These are phyloP conservation scores for Pichia sp. DNA, from an alignment of 1,139 yeast genomes.

Conservation along the genomic window DNA sequence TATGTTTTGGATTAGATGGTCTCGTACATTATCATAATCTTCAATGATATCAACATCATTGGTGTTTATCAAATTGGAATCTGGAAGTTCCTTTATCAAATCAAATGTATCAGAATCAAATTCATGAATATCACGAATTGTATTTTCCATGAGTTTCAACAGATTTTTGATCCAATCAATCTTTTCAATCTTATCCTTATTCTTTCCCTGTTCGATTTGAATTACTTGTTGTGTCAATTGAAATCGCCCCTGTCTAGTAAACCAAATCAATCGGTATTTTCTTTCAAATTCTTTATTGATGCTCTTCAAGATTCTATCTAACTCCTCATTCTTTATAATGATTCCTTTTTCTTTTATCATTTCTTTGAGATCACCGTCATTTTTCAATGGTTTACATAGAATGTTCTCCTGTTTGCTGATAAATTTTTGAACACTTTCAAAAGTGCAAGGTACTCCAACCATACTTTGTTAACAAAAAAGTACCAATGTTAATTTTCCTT, in stretches of 20 bases:
- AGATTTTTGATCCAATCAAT: neutral
- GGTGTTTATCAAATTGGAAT: slow-evolving; percentile 14
- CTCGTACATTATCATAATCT: slow-evolving; percentile 13
- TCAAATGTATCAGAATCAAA: slow-evolving; percentile 8
- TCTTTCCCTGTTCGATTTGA: slow-evolving; percentile 15
- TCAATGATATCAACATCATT: slow-evolving; percentile 14
- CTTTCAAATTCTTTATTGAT: slow-evolving; percentile 14
- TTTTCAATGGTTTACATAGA: slow-evolving; percentile 13
- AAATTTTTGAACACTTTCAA: slow-evolving; percentile 18
- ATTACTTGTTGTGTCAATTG: slow-evolving; percentile 22
- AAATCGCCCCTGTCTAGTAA: slow-evolving; percentile 20
- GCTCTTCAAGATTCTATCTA: slow-evolving; percentile 11
- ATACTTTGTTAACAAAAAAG: too few relatives aligned
- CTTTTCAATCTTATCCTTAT: slow-evolving; percentile 4
- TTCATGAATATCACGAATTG: slow-evolving; percentile 12
- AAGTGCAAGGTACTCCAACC: slow-evolving; percentile 12
- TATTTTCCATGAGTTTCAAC: neutral
- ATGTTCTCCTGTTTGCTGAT: slow-evolving; percentile 17
- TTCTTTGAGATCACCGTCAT: slow-evolving; percentile 11
- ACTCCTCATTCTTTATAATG: slow-evolving; percentile 8
- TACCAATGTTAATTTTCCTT: too few relatives aligned
- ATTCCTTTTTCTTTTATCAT: slow-evolving; percentile 5
- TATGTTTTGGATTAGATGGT: slow-evolving; percentile 11
- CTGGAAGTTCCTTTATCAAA: slow-evolving; percentile 20
- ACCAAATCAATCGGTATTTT: slow-evolving; percentile 16